These are phyloP conservation scores for Chionographis japonica DNA, from an alignment of 106 monocot species.

Conservation along the genomic window DNA sequence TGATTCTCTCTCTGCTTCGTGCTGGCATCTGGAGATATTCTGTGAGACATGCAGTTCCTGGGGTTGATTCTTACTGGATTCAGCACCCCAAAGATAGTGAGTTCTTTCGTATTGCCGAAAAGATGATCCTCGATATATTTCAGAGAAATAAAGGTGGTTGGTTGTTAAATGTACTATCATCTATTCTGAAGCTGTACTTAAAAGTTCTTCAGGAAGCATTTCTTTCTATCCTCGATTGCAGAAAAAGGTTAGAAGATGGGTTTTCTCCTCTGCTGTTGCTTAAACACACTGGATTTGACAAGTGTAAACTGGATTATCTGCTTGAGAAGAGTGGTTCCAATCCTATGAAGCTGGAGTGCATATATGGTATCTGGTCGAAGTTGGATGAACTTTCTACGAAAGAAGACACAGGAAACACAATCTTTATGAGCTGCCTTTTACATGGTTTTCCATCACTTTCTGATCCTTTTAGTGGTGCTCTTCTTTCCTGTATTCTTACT, in stretches of 20 bases:
- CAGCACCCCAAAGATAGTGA: conserved; percentile 9
- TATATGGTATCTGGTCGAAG: conserved; percentile 46
- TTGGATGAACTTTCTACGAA: conserved; percentile 43
- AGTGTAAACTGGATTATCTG: conserved; percentile 40
- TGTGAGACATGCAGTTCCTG: conserved; percentile 17
- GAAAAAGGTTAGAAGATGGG: conserved; percentile 8
- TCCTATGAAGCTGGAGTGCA: conserved; percentile 34
- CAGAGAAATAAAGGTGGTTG: conserved; percentile 29
- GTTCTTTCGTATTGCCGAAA: conserved; percentile 28
- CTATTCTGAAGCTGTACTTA: conserved; percentile 53
- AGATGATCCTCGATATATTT: conserved; percentile 19
- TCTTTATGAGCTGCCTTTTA: conserved; percentile 36
- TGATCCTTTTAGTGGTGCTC: conserved; percentile 40
- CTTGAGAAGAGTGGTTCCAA: conserved; percentile 44
- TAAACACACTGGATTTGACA: conserved; percentile 56
- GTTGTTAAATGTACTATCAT: conserved; percentile 48
- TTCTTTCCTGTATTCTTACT: conserved; percentile 67
- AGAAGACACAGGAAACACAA: conserved; percentile 14
- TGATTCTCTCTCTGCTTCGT: conserved; percentile 54
- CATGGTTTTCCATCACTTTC: conserved; percentile 84
- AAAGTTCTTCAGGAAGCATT: conserved; percentile 51
- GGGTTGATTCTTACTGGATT: conserved; percentile 15
- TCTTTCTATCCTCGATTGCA: conserved; percentile 41
- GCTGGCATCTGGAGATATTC: conserved; percentile 40
- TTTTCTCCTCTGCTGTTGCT: conserved; percentile 61